A percentile compares a stretch with the other conserved stretches of the same genome.
Conservation (phyloP, 441 rosid species). For the Raphanus hybrid region DNA sequence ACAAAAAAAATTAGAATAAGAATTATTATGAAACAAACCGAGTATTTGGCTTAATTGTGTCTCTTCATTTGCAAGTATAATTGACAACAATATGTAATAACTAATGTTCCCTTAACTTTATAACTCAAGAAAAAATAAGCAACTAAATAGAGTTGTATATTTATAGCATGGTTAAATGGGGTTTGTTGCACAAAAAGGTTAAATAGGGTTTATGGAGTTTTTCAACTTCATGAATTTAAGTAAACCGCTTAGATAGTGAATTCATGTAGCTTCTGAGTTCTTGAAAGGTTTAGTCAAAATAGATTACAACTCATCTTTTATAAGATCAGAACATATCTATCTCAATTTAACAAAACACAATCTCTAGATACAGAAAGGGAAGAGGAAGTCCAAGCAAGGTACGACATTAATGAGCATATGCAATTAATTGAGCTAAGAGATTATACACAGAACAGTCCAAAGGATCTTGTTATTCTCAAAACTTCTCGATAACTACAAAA, state of each 20-base stretch:
- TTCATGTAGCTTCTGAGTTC: not conserved
- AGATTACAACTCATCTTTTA: not conserved
- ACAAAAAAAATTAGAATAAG: too few species aligned
- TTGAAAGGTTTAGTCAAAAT: not conserved
- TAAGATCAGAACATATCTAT: not conserved
- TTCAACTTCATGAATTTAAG: not conserved
- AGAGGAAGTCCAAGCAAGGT: conserved; percentile 18
- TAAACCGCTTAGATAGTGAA: not conserved
- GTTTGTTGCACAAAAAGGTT: too few species aligned
- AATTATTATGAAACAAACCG: too few species aligned
- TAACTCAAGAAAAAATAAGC: not conserved
- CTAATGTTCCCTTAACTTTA: not conserved
- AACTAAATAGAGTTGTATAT: not conserved
- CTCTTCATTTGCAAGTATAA: not conserved
- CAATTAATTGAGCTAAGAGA: conserved; percentile 35
- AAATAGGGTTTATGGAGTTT: not conserved
- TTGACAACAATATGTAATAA: not conserved
- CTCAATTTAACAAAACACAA: not conserved
- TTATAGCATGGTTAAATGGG: not conserved
- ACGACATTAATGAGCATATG: conserved; percentile 42
- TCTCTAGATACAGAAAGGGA: not conserved
- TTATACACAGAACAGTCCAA: conserved; percentile 38
- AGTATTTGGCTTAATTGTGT: not conserved
- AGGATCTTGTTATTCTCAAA: conserved; percentile 31
- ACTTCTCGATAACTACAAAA: conserved; percentile 27